These are phyloP conservation scores for Verbena officinalis DNA, from an alignment of 257 asterid genomes.

Conservation along the genomic window DNA sequence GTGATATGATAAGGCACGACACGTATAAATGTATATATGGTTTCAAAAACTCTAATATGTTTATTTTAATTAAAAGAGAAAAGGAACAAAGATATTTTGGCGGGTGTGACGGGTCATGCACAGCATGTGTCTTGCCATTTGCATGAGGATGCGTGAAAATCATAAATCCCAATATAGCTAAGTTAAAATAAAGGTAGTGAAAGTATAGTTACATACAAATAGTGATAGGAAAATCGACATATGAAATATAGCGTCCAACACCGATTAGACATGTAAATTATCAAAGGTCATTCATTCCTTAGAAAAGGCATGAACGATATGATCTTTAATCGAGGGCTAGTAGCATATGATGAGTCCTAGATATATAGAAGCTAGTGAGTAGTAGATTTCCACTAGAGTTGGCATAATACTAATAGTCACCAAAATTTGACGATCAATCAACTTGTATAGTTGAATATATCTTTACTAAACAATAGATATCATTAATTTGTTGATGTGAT, in stretches of 20 bases:
- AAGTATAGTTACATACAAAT: neutral
- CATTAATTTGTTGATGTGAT: neutral
- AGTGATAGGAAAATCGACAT: neutral
- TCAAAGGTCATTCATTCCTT: slow-evolving; percentile 2
- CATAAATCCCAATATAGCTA: no score
- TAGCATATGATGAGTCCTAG: neutral
- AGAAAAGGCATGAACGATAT: neutral
- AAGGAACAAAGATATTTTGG: no score
- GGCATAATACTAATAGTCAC: slow-evolving; percentile 24
- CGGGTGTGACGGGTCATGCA: no score
- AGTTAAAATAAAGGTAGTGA: neutral
- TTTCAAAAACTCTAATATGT: no score
- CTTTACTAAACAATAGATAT: neutral
- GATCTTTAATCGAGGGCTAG: neutral
- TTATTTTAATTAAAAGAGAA: no score
- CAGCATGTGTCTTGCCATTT: neutral
- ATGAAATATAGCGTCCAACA: neutral
- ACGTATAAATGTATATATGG: no score
- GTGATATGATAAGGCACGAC: no score
- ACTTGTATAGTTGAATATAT: neutral
- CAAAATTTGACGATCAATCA: slow-evolving; percentile 7
- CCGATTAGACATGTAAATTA: neutral
- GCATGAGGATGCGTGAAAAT: neutral
- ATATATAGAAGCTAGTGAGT: neutral
- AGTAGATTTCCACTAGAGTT: neutral